Conservation (phyloP, 306 rosid genomes). For the Acmispon strigosus region DNA sequence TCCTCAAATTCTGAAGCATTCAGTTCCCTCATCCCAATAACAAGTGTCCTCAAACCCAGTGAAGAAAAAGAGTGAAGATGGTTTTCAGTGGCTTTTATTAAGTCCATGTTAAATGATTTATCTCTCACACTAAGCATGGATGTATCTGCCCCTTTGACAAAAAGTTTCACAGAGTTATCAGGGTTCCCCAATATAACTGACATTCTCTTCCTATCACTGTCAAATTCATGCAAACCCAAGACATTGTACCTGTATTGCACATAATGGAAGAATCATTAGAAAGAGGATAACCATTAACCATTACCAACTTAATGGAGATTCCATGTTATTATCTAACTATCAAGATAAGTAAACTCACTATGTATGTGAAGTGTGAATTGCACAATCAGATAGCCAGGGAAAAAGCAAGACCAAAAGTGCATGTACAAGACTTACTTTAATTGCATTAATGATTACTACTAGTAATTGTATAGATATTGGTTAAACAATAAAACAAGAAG, state of each 20-base stretch:
- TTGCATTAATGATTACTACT: not conserved
- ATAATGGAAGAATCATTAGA: conserved; percentile 25
- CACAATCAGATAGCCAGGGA: not conserved
- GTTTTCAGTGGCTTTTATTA: conserved; percentile 48
- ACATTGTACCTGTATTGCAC: conserved; percentile 76
- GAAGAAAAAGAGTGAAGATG: conserved; percentile 85
- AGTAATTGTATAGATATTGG: not conserved
- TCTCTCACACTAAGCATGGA: conserved; percentile 66
- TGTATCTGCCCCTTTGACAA: conserved; percentile 94
- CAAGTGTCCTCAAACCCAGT: conserved; percentile 84
- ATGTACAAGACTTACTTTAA: not conserved
- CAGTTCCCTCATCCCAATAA: conserved; percentile 70
- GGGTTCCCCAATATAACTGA: conserved; percentile 89
- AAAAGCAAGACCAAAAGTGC: not conserved
- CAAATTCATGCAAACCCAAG: conserved; percentile 92
- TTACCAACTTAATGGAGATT: not conserved
- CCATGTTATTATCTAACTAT: not conserved
- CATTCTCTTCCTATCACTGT: conserved; percentile 96
- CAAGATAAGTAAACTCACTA: not conserved
- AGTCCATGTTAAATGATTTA: conserved; percentile 37
- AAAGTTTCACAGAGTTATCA: conserved; percentile 62
- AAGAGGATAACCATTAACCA: not conserved
- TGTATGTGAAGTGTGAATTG: not conserved
- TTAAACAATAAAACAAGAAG: not conserved
- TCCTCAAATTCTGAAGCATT: conserved; percentile 56